Percentiles rank a stretch among this genome's conserved stretches.
These are phyloP conservation scores for Amaranthus cruentus DNA, from an alignment of 148 eudicot genomes.

Conservation along the genomic window DNA sequence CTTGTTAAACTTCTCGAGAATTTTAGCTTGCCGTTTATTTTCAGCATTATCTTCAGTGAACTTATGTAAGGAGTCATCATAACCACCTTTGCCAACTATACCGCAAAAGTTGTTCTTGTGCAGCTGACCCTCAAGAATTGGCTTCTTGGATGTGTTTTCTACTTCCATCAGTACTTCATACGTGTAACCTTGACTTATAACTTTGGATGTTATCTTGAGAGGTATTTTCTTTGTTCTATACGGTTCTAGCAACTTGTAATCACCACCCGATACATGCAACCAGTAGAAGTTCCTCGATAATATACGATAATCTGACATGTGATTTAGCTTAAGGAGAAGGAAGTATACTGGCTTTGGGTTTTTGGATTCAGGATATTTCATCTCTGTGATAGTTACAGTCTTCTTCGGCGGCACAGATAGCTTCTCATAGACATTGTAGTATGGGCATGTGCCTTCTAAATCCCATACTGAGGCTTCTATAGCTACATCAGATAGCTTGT, in stretches of 20 bases:
- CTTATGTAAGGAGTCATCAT: slow-evolving; percentile 25
- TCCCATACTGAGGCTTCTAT: slow-evolving; percentile 87
- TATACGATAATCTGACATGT: slow-evolving; percentile 56
- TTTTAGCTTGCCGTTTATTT: slow-evolving; percentile 27
- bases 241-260: slow-evolving; percentile 74
- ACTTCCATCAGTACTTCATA: slow-evolving; percentile 60
- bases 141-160: slow-evolving; percentile 66
- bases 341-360: slow-evolving; percentile 78
- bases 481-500: slow-evolving; percentile 63
- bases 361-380: slow-evolving; percentile 80
- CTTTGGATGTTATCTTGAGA: slow-evolving; percentile 63
- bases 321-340: slow-evolving; percentile 82
- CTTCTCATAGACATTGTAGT: slow-evolving; percentile 52
- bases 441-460: slow-evolving; percentile 69
- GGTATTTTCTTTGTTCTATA: slow-evolving; percentile 64
- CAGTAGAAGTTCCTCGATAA: slow-evolving; percentile 91
- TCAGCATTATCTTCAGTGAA: slow-evolving; percentile 8
- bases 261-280: slow-evolving; percentile 72
- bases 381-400: slow-evolving; percentile 58
- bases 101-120: slow-evolving; percentile 37
- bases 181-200: slow-evolving; percentile 43
- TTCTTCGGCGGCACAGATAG: slow-evolving; percentile 67
- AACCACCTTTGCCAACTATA: slow-evolving; percentile 19
- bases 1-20: slow-evolving; percentile 43
- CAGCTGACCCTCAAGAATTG: slow-evolving; percentile 35